These are phyloP conservation scores for Sporothrix schenckii DNA, from an alignment of 2,329 filamentous ascomycete genomes.

Conservation along the genomic window DNA sequence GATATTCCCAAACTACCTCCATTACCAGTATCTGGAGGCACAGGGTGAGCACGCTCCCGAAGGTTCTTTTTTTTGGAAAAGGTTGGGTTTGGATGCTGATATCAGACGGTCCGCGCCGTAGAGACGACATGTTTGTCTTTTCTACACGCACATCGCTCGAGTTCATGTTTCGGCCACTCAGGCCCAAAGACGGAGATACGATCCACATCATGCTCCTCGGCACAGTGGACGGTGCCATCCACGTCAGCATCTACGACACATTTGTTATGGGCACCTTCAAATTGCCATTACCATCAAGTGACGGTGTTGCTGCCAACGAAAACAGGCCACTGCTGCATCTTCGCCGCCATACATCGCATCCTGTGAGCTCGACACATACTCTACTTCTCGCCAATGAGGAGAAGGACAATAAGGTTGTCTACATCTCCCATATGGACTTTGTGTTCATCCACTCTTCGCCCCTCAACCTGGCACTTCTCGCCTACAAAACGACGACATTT, in stretches of 20 bases:
- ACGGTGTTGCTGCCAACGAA: not conserved
- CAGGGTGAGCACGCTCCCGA: constrained; percentile 55
- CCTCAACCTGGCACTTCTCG: constrained; percentile 79
- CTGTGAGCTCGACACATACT: constrained; percentile 73
- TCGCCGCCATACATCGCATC: constrained; percentile 69
- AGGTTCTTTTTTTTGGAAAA: not conserved
- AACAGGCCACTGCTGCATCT: constrained; percentile 40
- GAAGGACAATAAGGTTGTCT: constrained; percentile 50
- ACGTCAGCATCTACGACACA: constrained; percentile 83
- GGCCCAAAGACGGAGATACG: constrained; percentile 68
- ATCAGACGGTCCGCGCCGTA: constrained; percentile 39
- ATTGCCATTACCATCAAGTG: constrained; percentile 46
- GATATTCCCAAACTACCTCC: constrained; percentile 76
- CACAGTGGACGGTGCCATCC: constrained; percentile 69
- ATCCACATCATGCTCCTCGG: constrained; percentile 79
- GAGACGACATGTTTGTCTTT: constrained; percentile 64
- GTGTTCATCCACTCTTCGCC: constrained; percentile 78
- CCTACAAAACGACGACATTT: constrained; percentile 82
- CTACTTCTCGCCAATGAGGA: constrained; percentile 58
- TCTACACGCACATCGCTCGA: constrained; percentile 71
- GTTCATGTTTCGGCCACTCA: constrained; percentile 66
- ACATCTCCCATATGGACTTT: constrained; percentile 78
- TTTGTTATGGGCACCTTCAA: constrained; percentile 73
- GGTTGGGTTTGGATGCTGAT: not conserved
- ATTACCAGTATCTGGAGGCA: constrained; percentile 65